These are phyloP conservation scores for Wallacemonas sp. DNA, from an alignment of 208 protist genomes.

Conservation along the genomic window DNA sequence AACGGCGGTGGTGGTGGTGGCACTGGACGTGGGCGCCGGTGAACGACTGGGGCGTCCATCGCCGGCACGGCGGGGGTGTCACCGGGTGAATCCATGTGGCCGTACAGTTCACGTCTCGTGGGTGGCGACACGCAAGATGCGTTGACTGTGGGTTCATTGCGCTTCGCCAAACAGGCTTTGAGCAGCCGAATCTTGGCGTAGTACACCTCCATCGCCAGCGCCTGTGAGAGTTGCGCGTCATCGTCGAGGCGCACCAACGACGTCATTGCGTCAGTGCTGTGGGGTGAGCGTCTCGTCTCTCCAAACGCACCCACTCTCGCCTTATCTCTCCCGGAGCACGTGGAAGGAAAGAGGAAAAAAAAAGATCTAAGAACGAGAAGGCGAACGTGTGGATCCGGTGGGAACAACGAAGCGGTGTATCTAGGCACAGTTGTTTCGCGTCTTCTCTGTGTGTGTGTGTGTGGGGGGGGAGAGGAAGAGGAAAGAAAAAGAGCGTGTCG, in stretches of 20 bases:
- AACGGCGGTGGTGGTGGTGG: background rate
- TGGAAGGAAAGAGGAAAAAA: background rate
- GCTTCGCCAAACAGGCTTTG: background rate
- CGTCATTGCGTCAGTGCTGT: too few relatives aligned
- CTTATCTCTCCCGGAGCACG: too few relatives aligned
- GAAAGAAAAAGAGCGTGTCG: background rate
- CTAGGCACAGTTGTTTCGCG: background rate
- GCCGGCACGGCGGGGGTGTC: too few relatives aligned
- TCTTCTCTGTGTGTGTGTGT: background rate
- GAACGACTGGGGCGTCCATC: background rate
- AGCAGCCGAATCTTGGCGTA: constrained; percentile 1
- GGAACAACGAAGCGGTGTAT: background rate
- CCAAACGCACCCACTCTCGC: too few relatives aligned
- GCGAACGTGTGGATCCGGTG: too few relatives aligned
- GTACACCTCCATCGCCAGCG: background rate
- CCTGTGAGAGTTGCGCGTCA: background rate
- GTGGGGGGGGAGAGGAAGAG: background rate
- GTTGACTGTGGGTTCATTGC: background rate
- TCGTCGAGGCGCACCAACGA: background rate
- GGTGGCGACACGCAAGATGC: too few relatives aligned
- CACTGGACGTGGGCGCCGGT: background rate
- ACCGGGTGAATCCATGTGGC: too few relatives aligned
- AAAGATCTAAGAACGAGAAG: background rate
- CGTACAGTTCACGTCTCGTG: too few relatives aligned
- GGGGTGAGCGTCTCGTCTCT: too few relatives aligned